Evolutionary conservation across 108 stramenopile species (phyloP).

Genomic region (Aurantiochytrium sp.): DNA sequence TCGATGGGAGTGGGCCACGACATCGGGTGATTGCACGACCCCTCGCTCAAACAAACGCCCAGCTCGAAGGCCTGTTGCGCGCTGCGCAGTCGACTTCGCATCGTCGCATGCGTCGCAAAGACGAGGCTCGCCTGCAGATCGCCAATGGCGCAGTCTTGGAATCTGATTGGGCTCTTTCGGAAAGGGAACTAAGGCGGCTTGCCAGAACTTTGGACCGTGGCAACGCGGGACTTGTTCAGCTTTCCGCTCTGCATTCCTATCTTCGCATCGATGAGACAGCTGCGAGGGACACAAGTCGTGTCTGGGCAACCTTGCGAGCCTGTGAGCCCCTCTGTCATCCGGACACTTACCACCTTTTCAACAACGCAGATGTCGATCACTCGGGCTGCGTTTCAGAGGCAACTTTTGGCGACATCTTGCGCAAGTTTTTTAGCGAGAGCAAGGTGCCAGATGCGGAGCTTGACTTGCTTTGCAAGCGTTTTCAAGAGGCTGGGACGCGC

Average conservation of each 20-base stretch:
- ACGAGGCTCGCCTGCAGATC: not conserved
- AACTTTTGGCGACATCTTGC: not conserved
- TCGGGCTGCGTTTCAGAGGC: not conserved
- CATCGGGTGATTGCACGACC: slow-evolving; percentile 49
- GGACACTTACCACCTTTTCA: not conserved
- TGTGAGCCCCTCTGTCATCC: not conserved
- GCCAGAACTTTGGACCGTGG: not conserved
- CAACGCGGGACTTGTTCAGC: not conserved
- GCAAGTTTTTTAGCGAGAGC: not conserved
- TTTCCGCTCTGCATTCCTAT: not conserved
- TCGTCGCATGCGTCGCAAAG: not conserved
- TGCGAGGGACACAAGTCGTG: not conserved
- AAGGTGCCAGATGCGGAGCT: not conserved
- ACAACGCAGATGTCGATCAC: not conserved
- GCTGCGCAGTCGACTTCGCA: not conserved
- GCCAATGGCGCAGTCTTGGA: not conserved
- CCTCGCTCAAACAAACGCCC: slow-evolving; percentile 40
- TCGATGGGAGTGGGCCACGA: slow-evolving; percentile 25
- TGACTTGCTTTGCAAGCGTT: not conserved
- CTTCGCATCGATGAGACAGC: not conserved
- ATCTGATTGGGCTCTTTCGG: not conserved
- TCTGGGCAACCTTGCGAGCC: not conserved
- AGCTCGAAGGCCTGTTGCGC: slow-evolving; percentile 29
- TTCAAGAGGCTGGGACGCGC: not conserved
- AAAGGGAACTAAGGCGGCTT: not conserved